Evolutionary conservation across 371 early-diverging fungal species (phyloP).

Genomic region (Mortierella sp.): DNA sequence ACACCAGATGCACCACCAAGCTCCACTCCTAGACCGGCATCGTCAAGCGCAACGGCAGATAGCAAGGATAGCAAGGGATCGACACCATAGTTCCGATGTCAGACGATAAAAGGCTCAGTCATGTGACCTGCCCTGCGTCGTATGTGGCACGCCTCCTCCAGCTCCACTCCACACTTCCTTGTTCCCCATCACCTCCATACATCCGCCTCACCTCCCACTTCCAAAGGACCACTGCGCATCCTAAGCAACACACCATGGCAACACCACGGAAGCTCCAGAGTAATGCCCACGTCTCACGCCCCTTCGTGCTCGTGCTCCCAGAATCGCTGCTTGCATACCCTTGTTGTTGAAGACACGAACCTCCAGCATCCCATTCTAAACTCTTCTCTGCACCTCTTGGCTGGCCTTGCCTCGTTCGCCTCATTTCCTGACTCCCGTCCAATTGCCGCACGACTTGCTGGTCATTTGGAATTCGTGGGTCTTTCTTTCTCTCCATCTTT

Average conservation of each 20-base stretch:
- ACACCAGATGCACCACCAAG: neutral
- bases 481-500: neutral
- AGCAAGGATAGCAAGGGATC: neutral
- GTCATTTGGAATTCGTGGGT: too few relatives aligned
- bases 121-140: too few relatives aligned
- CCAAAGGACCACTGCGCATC: neutral
- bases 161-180: neutral
- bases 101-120: too few relatives aligned
- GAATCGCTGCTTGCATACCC: neutral
- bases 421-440: too few relatives aligned
- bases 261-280: conserved; percentile 53
- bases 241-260: conserved; percentile 29
- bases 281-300: conserved; percentile 17
- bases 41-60: conserved; percentile 1
- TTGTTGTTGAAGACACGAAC: neutral
- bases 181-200: neutral
- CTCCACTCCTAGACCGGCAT: neutral
- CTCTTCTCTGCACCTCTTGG: neutral
- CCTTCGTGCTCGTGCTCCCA: neutral
- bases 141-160: neutral
- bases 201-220: conserved; percentile 4
- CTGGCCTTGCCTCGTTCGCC: too few relatives aligned
- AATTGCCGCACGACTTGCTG: too few relatives aligned
- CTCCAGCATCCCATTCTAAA: conserved; percentile 4
- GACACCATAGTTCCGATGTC: too few relatives aligned